These are phyloP conservation scores for Priceomyces castillae DNA, from an alignment of 805 yeast species.

Conservation along the genomic window DNA sequence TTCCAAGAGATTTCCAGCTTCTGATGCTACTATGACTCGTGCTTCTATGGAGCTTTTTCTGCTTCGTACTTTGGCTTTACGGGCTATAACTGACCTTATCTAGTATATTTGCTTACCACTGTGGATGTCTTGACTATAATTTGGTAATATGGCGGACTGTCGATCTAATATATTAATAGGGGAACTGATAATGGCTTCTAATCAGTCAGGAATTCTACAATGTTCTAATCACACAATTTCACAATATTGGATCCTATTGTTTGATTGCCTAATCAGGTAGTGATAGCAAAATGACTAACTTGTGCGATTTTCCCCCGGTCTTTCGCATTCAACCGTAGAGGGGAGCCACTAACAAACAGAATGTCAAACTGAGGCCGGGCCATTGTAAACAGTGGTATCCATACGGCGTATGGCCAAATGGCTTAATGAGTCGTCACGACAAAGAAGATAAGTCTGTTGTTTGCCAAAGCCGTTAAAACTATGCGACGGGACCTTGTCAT, in stretches of 20 bases:
- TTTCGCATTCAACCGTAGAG: not conserved
- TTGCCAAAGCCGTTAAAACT: no score
- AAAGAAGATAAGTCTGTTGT: no score
- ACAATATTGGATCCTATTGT: not conserved
- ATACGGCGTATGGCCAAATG: no score
- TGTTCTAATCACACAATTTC: slow-evolving; percentile 1
- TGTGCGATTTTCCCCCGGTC: no score
- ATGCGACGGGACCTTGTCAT: no score
- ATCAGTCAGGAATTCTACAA: not conserved
- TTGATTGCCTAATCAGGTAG: not conserved
- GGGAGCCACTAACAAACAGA: not conserved
- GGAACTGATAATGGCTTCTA: slow-evolving; percentile 1
- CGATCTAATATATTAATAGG: slow-evolving; percentile 1
- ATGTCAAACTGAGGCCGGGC: not conserved
- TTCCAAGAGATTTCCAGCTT: no score
- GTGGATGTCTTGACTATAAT: not conserved
- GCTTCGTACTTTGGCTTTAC: not conserved
- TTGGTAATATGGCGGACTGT: not conserved
- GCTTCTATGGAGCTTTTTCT: not conserved
- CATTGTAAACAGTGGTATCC: no score
- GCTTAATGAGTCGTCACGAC: no score
- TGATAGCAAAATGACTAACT: not conserved
- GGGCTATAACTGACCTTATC: not conserved
- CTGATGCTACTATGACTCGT: not conserved
- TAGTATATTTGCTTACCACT: not conserved